Evolutionary conservation across 306 rosid species (phyloP).

Genomic region (Glycine tomentella): DNA sequence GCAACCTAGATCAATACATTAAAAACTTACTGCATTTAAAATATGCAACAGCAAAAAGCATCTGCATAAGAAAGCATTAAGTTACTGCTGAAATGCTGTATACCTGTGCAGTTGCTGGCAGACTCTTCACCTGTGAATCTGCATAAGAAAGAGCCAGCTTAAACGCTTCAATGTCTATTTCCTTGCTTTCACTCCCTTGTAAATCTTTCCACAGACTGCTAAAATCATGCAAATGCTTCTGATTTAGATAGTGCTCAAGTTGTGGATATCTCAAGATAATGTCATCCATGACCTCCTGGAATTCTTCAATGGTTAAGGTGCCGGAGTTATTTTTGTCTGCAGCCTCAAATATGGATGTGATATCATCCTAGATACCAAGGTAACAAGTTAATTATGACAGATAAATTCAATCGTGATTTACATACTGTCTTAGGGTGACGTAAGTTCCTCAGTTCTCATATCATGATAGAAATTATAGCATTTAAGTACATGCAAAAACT

Average conservation of each 20-base stretch:
- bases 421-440: conserved; percentile 3
- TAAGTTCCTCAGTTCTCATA: conserved; percentile 20
- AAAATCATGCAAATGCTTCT: conserved; percentile 65
- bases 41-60: conserved; percentile 21
- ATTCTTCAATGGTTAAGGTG: conserved; percentile 70
- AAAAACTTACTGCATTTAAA: conserved; percentile 21
- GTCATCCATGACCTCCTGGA: conserved; percentile 81
- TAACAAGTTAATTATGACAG: conserved; percentile 11
- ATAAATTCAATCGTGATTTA: conserved; percentile 22
- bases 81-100: conserved; percentile 18
- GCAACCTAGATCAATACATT: conserved; percentile 72
- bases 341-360: conserved; percentile 68
- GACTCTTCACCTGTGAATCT: conserved; percentile 86
- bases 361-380: conserved; percentile 70
- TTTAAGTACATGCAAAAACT: not conserved
- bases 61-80: conserved; percentile 24
- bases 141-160: conserved; percentile 72
- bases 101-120: conserved; percentile 99
- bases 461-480: conserved; percentile 16
- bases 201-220: conserved; percentile 67
- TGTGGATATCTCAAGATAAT: conserved; percentile 86
- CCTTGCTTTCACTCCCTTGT: conserved; percentile 64
- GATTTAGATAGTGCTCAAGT: conserved; percentile 67
- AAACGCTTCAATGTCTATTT: conserved; percentile 77
- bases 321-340: conserved; percentile 85